Evolutionary conservation across 2,329 filamentous ascomycete species (phyloP).

Genomic region (Bipolaris oryzae): DNA sequence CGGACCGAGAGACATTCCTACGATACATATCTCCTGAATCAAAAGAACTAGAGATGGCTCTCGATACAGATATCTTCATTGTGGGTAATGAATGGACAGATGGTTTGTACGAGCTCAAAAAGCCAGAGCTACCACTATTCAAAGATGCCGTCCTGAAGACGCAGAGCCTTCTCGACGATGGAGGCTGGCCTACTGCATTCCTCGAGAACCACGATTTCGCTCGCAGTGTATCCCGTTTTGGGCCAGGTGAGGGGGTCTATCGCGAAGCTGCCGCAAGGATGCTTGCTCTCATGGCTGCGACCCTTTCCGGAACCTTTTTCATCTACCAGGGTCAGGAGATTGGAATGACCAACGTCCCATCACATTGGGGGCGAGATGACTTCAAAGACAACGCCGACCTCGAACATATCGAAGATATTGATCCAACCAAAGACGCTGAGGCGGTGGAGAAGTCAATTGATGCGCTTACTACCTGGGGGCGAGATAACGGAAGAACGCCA

Average conservation of each 20-base stretch:
- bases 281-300: slow-evolving; percentile 57
- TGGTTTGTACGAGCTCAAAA: neutral
- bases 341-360: slow-evolving; percentile 63
- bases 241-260: slow-evolving; percentile 41
- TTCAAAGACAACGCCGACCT: slow-evolving; percentile 63
- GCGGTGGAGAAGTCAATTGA: neutral
- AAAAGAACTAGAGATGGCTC: slow-evolving; percentile 1
- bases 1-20: slow-evolving; percentile 3
- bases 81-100: neutral
- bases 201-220: slow-evolving; percentile 69
- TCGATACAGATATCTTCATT: slow-evolving; percentile 3
- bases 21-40: neutral
- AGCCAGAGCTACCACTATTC: slow-evolving; percentile 22
- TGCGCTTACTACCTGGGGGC: slow-evolving; percentile 1
- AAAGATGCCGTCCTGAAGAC: slow-evolving; percentile 52
- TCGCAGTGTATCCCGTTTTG: slow-evolving; percentile 61
- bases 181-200: slow-evolving; percentile 64
- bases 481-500: slow-evolving; percentile 2
- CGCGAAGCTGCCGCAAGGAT: slow-evolving; percentile 5
- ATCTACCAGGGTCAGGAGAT: slow-evolving; percentile 68
- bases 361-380: slow-evolving; percentile 53
- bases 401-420: slow-evolving; percentile 1
- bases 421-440: neutral
- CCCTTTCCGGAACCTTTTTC: slow-evolving; percentile 61
- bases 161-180: slow-evolving; percentile 57